Percentiles rank a stretch among this genome's conserved stretches.
These are phyloP conservation scores for Boletellus dicymbophilus DNA, from an alignment of 1,284 basidiomycete genomes.

Conservation along the genomic window DNA sequence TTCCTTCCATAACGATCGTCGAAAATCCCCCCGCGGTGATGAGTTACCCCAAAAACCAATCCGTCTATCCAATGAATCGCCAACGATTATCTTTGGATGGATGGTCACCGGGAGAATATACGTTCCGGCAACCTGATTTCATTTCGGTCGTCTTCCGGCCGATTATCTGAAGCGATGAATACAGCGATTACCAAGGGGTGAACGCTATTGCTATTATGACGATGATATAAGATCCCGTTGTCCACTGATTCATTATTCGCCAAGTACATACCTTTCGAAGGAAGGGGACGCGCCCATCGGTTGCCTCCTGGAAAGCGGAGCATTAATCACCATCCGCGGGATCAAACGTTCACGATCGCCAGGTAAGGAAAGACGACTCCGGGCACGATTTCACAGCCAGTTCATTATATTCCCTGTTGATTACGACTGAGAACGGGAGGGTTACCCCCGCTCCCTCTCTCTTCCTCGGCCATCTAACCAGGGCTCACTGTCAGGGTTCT, in stretches of 20 bases:
- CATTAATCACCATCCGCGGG: neutral
- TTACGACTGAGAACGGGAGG: too few relatives aligned
- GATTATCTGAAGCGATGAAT: neutral
- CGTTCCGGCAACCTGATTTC: conserved; percentile 19
- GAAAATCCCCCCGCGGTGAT: conserved; percentile 4
- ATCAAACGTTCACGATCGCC: neutral
- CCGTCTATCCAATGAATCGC: neutral
- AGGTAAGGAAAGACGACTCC: conserved; percentile 7
- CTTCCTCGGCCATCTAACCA: neutral
- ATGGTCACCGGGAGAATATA: conserved; percentile 4
- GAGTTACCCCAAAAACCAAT: neutral
- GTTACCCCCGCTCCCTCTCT: conserved; percentile 8
- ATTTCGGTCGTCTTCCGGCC: conserved; percentile 27
- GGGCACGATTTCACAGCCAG: neutral
- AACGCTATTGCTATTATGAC: neutral
- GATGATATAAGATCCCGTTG: conserved; percentile 1
- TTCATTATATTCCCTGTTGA: neutral
- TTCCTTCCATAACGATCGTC: conserved; percentile 11
- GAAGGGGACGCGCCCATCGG: neutral
- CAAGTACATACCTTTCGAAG: neutral
- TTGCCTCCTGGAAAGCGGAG: neutral
- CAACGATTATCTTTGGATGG: conserved; percentile 1
- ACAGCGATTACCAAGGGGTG: conserved; percentile 6
- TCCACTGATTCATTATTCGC: neutral
- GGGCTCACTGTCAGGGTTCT: neutral